Conservation (phyloP, 192 early-diverging fungal genomes). For the Coemansia sp. region DNA sequence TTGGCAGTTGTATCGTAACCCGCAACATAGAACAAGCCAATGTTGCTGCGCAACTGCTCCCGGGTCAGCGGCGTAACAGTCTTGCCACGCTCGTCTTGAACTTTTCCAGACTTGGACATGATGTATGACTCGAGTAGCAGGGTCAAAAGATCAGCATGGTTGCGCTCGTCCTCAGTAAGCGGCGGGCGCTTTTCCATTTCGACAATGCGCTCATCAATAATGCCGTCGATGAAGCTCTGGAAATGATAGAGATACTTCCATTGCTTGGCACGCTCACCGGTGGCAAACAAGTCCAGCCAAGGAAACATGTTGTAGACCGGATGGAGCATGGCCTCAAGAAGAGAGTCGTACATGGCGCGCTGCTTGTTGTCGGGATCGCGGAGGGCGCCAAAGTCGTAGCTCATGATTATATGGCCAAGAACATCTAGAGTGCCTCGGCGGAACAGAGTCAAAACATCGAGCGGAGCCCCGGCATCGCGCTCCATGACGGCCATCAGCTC, state of each 20-base stretch:
- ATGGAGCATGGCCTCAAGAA: constrained; percentile 48
- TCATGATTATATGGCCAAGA: constrained; percentile 56
- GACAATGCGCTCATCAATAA: constrained; percentile 32
- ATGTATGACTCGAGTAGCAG: constrained; percentile 56
- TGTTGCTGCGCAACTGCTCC: constrained; percentile 52
- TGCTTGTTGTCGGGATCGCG: constrained; percentile 45
- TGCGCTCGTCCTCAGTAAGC: constrained; percentile 46
- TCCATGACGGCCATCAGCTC: constrained; percentile 48
- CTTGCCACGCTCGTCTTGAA: constrained; percentile 46
- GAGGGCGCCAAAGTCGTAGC: constrained; percentile 55
- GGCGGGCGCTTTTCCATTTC: constrained; percentile 33
- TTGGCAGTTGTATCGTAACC: constrained; percentile 61
- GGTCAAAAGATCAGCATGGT: constrained; percentile 54
- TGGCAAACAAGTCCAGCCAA: constrained; percentile 49
- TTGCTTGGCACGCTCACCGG: constrained; percentile 40
- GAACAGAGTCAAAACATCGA: constrained; percentile 42
- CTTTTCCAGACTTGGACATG: constrained; percentile 40
- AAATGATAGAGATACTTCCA: constrained; percentile 44
- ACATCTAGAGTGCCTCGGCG: constrained; percentile 58
- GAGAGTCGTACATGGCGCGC: constrained; percentile 47
- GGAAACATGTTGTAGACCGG: constrained; percentile 55
- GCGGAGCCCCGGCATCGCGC: constrained; percentile 25
- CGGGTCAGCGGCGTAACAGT: constrained; percentile 37
- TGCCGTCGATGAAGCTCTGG: constrained; percentile 47
- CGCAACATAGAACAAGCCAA: constrained; percentile 56